phyloP scores from a whole-genome alignment of 148 eudicot species.

The Silene conica region DNA sequence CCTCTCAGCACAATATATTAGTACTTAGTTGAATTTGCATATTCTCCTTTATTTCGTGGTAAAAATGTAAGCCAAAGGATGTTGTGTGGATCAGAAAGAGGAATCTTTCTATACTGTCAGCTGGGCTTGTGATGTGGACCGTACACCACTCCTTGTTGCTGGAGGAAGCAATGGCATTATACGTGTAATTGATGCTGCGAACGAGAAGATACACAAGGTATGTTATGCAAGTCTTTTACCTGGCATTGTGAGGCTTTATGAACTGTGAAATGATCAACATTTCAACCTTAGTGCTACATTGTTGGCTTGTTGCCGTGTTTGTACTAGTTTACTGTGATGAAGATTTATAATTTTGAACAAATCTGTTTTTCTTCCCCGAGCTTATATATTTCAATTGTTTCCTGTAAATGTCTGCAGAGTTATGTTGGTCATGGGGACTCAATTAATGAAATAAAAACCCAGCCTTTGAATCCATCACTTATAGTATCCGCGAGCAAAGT shows the following conservation, averaged over 20 bases:
- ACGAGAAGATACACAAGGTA: conserved; percentile 91
- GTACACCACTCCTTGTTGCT: conserved; percentile 79
- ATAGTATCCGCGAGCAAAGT: conserved; percentile 98
- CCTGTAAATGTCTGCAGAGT: conserved; percentile 30
- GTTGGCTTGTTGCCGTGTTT: too few relatives aligned
- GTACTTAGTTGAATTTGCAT: not conserved
- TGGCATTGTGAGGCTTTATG: not conserved
- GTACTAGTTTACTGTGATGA: too few relatives aligned
- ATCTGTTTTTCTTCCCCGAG: too few relatives aligned
- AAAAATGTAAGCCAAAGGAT: not conserved
- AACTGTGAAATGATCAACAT: not conserved
- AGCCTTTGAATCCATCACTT: conserved; percentile 77
- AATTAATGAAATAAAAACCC: conserved; percentile 92
- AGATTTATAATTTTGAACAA: too few relatives aligned
- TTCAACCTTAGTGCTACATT: not conserved
- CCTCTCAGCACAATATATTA: not conserved
- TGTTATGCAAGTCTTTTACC: not conserved
- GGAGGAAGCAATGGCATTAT: conserved; percentile 92
- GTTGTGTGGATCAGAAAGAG: conserved; percentile 70
- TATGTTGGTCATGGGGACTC: conserved; percentile 98
- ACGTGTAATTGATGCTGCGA: conserved; percentile 82
- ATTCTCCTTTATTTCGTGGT: not conserved
- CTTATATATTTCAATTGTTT: not conserved
- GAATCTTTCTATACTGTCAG: conserved; percentile 94
- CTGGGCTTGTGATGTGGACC: conserved; percentile 89